Evolutionary conservation across 1,139 yeast genomes (phyloP), one percentile per base, ranked within the genome.

Genomic region (Geotrichum citri-aurantii): DNA sequence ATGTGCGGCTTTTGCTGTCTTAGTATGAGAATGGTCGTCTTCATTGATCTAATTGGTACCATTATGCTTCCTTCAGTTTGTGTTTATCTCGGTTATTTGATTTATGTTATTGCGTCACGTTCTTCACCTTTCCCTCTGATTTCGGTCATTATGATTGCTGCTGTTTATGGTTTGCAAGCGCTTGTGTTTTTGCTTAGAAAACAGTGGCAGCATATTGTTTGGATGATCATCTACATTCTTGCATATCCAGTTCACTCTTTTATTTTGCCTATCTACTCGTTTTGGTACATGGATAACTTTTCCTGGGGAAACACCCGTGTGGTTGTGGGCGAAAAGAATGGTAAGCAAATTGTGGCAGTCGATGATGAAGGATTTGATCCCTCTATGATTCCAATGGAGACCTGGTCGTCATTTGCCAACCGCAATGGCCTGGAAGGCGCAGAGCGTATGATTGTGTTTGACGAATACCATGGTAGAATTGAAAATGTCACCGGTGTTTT

Each of bases 251-350:
- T 75, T 40, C 75, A 73, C 64, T 70, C 77, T 2, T 63, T 75
- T 8, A 70, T 72, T 5, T 63, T 75, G 29, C 79, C 79, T 3
- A 63, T 75, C 33, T 75, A 75, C 61, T 68, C 79, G 11, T 75
- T 75, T 68, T 75, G 79, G 79, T 65, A 72, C 63, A 75, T 75
- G 79, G 79, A 75, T 59, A 78, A 76, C 65, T 75, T 75, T 69
- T 72, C 77, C 1, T 75, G 79, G 79, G 79, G 79, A 62, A 73
- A 70, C 62, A 75, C 79, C n/a, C 75, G 79, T 53, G 71, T 76
- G 55, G 78, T 75, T 12, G 65, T 70, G 42, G 78, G 77, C 17
- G 79, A 75, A 58, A 74, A 74, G 63, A 77, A 78, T 49, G 71
- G 73, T 58, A 67, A 71, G 64, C 61, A 67, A 59, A 65, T 75